A percentile compares a stretch with the other conserved stretches of the same genome.
Evolutionary conservation across 192 early-diverging fungal species (phyloP).

Genomic region (Linnemannia schmuckeri): DNA sequence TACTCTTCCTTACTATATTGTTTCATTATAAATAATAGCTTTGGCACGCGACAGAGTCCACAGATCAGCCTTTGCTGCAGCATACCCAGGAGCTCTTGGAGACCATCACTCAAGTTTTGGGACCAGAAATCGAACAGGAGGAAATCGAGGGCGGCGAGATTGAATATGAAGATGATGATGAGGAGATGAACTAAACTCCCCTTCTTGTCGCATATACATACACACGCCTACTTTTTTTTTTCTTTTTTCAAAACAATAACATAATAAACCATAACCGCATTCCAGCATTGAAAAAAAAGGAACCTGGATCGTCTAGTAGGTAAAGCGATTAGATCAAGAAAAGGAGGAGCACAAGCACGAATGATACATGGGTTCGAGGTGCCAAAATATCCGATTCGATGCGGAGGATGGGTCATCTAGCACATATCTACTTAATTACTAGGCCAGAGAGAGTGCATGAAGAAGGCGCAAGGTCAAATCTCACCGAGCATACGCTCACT

Average conservation of each 20-base stretch:
- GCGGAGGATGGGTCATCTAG: too few species aligned
- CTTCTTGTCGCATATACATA: background rate
- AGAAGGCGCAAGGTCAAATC: too few species aligned
- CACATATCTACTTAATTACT: too few species aligned
- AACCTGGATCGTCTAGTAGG: background rate
- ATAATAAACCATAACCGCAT: constrained; percentile 1
- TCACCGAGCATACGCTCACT: too few species aligned
- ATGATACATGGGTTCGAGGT: background rate
- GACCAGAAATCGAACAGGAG: constrained; percentile 65
- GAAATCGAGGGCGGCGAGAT: constrained; percentile 58
- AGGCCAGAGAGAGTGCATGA: too few species aligned
- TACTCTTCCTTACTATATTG: constrained; percentile 21
- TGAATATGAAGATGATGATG: constrained; percentile 68
- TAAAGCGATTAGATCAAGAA: background rate
- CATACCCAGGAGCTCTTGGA: constrained; percentile 79
- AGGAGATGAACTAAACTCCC: constrained; percentile 59
- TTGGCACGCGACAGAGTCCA: constrained; percentile 68
- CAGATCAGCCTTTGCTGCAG: constrained; percentile 76
- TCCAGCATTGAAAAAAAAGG: background rate
- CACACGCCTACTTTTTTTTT: background rate
- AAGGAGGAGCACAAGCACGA: background rate
- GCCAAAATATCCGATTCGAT: background rate
- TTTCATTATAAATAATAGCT: constrained; percentile 59
- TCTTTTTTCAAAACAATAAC: background rate
- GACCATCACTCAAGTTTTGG: constrained; percentile 68